Evolutionary conservation across 305 asterid genomes (phyloP).

Genomic region (Fraxinus sp.): DNA sequence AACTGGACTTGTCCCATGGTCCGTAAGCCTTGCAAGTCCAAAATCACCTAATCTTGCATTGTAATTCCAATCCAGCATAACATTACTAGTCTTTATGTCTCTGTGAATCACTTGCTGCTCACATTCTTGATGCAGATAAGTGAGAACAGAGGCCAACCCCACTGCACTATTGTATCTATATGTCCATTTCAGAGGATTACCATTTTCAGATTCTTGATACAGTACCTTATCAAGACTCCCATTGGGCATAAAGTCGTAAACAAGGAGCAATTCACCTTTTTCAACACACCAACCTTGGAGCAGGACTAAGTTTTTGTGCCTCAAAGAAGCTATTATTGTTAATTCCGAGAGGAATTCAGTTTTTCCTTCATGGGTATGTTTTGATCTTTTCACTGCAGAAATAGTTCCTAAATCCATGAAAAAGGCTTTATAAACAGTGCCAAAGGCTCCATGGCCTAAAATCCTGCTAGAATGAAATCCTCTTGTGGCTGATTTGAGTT

Average conservation of each 20-base stretch:
- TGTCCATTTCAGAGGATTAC: conserved; percentile 35
- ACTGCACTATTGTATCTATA: conserved; percentile 46
- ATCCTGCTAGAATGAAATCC: conserved; percentile 47
- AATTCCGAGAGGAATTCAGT: conserved; percentile 44
- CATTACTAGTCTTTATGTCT: conserved; percentile 50
- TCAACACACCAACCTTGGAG: conserved; percentile 56
- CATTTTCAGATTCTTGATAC: conserved; percentile 27
- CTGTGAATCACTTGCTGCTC: conserved; percentile 63
- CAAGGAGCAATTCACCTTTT: conserved; percentile 48
- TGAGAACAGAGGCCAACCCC: conserved; percentile 50
- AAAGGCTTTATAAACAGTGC: conserved; percentile 48
- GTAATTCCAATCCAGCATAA: conserved; percentile 44
- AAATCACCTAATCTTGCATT: conserved; percentile 51
- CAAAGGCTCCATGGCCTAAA: conserved; percentile 53
- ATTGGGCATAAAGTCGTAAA: conserved; percentile 51
- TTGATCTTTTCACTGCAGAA: conserved; percentile 49
- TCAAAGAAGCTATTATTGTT: conserved; percentile 46
- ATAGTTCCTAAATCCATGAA: conserved; percentile 25
- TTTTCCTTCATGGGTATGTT: conserved; percentile 46
- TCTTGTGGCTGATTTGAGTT: conserved; percentile 41
- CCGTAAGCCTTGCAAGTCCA: conserved; percentile 53
- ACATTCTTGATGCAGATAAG: conserved; percentile 51
- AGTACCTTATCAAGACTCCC: conserved; percentile 45
- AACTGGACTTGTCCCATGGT: conserved; percentile 52
- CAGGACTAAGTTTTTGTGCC: conserved; percentile 55